Conservation (phyloP, 495 filamentous ascomycete genomes). For the Extremus antarcticus region DNA sequence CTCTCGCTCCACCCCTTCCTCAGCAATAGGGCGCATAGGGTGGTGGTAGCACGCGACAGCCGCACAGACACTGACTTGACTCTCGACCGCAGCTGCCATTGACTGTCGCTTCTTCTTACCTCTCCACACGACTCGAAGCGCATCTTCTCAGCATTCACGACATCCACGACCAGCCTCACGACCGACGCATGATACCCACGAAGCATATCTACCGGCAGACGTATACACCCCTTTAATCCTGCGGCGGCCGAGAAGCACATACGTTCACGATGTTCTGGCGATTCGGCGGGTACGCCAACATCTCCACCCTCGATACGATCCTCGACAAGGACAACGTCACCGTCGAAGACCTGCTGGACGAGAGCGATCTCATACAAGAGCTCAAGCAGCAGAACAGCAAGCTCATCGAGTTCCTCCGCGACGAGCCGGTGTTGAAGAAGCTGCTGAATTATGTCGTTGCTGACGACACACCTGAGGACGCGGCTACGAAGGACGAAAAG, state of each 20-base stretch:
- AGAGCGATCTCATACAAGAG: constrained; percentile 92
- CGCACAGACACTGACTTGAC: neutral
- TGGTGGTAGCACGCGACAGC: neutral
- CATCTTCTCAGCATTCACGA: neutral
- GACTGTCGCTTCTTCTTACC: constrained; percentile 3
- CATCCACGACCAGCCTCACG: neutral
- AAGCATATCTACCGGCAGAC: neutral
- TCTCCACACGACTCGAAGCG: neutral
- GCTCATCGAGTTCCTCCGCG: constrained; percentile 88
- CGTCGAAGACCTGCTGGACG: constrained; percentile 90
- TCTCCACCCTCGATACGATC: constrained; percentile 89
- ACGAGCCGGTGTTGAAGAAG: constrained; percentile 73
- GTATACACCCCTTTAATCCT: neutral
- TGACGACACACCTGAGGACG: constrained; percentile 41
- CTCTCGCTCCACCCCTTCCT: neutral
- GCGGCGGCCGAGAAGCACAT: neutral
- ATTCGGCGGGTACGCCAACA: constrained; percentile 83
- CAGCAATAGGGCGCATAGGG: too few relatives aligned
- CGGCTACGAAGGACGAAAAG: constrained; percentile 45
- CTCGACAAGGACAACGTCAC: constrained; percentile 91
- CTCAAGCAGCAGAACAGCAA: constrained; percentile 97
- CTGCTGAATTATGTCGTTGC: constrained; percentile 87
- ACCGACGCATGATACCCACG: constrained; percentile 3
- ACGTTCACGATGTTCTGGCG: constrained; percentile 23
- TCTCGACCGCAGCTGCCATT: neutral